Conservation (phyloP, 768 basidiomycete species). For the Epithele typhae region DNA sequence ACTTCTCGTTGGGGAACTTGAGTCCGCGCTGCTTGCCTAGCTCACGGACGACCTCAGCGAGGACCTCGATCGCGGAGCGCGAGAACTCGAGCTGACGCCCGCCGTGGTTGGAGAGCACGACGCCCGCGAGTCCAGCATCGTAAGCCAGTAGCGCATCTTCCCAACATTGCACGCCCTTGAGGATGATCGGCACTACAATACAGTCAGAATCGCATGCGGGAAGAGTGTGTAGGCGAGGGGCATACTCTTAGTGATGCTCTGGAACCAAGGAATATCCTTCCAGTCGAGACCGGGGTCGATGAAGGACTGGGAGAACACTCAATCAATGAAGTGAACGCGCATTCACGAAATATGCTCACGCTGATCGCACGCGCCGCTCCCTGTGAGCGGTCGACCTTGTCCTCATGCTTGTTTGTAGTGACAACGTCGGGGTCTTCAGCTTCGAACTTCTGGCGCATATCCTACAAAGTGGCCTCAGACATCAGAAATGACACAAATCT, state of each 20-base stretch:
- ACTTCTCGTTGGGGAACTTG: conserved; percentile 70
- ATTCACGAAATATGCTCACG: conserved; percentile 41
- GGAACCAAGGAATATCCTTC: conserved; percentile 72
- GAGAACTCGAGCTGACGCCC: conserved; percentile 52
- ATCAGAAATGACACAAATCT: not conserved
- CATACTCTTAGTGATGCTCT: conserved; percentile 52
- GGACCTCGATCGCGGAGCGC: conserved; percentile 43
- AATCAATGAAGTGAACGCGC: not conserved
- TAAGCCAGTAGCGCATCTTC: conserved; percentile 55
- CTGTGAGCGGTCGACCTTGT: conserved; percentile 72
- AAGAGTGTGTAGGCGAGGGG: not conserved
- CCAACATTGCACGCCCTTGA: conserved; percentile 65
- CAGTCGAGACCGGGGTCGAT: conserved; percentile 90
- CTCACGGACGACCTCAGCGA: conserved; percentile 61
- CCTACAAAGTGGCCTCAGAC: conserved; percentile 38
- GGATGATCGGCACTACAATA: conserved; percentile 47
- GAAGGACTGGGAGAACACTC: conserved; percentile 60
- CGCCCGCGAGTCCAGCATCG: conserved; percentile 39
- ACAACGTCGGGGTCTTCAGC: conserved; percentile 66
- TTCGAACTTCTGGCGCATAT: conserved; percentile 96
- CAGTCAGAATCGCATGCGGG: not conserved
- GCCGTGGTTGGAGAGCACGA: conserved; percentile 58
- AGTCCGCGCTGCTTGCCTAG: conserved; percentile 63
- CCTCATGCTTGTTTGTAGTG: conserved; percentile 42
- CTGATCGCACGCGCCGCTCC: conserved; percentile 94